These are phyloP conservation scores for Verticillium nubilum DNA, from an alignment of 2,329 filamentous ascomycete species.

Conservation along the genomic window DNA sequence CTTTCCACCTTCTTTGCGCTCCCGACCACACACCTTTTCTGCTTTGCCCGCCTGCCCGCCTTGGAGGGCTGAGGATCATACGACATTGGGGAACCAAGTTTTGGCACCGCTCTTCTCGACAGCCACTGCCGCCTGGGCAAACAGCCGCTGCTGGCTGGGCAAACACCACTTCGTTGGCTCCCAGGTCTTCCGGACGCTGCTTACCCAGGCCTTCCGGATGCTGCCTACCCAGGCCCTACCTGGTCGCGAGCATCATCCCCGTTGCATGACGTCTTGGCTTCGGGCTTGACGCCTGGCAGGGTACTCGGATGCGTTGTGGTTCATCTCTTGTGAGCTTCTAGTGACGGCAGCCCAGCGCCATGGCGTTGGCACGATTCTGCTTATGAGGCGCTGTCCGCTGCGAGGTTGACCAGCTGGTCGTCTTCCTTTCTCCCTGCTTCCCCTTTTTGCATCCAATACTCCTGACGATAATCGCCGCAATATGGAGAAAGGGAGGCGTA, in stretches of 20 bases:
- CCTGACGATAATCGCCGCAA: neutral
- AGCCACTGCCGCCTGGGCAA: too few species aligned
- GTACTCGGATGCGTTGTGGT: too few species aligned
- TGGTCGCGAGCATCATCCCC: neutral
- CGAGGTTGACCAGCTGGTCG: neutral
- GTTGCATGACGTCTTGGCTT: neutral
- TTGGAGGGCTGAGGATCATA: too few species aligned
- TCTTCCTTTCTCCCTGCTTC: neutral
- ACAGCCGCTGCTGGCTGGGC: too few species aligned
- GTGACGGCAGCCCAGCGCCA: neutral
- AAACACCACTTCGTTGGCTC: too few species aligned
- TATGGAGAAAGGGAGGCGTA: constrained; percentile 1
- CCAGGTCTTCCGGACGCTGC: constrained; percentile 10
- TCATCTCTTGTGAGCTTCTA: neutral
- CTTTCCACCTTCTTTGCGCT: too few species aligned
- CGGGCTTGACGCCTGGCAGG: neutral
- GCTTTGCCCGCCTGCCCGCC: too few species aligned
- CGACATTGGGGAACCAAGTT: too few species aligned
- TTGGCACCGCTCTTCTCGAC: too few species aligned
- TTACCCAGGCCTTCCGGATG: too few species aligned
- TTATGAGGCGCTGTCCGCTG: neutral
- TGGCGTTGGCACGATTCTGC: neutral
- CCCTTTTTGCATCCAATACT: neutral
- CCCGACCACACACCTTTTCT: too few species aligned
- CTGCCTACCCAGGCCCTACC: too few species aligned